phyloP scores from a whole-genome alignment of 371 early-diverging fungal species.

The Mortierella sp. region DNA sequence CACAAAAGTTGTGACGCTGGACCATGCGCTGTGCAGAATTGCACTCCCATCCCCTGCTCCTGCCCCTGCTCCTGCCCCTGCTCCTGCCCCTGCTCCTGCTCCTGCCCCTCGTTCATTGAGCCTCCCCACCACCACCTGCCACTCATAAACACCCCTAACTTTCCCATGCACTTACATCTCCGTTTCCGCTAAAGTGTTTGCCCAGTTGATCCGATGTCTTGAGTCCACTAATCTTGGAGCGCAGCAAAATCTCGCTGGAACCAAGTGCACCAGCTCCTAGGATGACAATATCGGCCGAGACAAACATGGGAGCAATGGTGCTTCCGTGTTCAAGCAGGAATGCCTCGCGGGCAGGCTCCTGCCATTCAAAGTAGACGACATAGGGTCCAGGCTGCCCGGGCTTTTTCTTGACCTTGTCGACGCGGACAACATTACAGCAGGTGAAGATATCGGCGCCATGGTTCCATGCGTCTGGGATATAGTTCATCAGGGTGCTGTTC shows the following conservation, averaged over 20 bases:
- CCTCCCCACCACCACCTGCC: too few relatives aligned
- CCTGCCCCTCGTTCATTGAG: too few relatives aligned
- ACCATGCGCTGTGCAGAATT: too few relatives aligned
- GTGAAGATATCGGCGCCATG: conserved; percentile 58
- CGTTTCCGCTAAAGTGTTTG: conserved; percentile 56
- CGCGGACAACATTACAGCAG: conserved; percentile 44
- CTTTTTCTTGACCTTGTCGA: conserved; percentile 37
- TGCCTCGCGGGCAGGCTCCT: conserved; percentile 29
- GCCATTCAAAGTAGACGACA: conserved; percentile 57
- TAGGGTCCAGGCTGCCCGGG: conserved; percentile 21
- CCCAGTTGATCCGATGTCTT: conserved; percentile 43
- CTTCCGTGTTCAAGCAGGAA: conserved; percentile 43
- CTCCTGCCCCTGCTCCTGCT: too few relatives aligned
- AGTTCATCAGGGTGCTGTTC: conserved; percentile 55
- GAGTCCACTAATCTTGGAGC: conserved; percentile 48
- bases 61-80: too few relatives aligned
- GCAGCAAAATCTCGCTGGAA: conserved; percentile 50
- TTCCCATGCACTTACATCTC: conserved; percentile 49
- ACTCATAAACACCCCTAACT: neutral
- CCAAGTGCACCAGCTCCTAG: conserved; percentile 55
- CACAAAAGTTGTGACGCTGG: too few relatives aligned
- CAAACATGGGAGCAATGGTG: conserved; percentile 47
- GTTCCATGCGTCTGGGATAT: conserved; percentile 58
- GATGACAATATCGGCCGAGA: conserved; percentile 56
- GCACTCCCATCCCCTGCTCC: too few relatives aligned